Evolutionary conservation across 148 eudicot species (phyloP).

Genomic region (Spergularia marina): DNA sequence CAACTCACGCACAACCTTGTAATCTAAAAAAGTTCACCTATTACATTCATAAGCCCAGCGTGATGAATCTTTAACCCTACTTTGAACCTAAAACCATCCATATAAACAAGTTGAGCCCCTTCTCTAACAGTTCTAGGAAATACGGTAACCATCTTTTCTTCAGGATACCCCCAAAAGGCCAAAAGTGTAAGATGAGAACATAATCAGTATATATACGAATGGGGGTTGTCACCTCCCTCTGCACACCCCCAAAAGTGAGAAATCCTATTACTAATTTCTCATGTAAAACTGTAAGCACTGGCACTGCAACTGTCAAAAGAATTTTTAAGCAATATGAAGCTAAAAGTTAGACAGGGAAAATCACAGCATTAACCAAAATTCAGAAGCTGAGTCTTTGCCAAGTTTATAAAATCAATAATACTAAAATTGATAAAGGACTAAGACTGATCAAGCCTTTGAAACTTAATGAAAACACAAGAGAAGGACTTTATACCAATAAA

Average conservation of each 20-base stretch:
- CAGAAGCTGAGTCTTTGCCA: neutral
- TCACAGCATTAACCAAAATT: neutral
- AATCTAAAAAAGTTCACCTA: too few relatives aligned
- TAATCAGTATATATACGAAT: too few relatives aligned
- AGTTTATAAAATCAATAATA: neutral
- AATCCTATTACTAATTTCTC: neutral
- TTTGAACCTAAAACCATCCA: neutral
- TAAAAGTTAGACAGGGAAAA: neutral
- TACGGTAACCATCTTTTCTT: neutral
- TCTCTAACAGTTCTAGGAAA: neutral
- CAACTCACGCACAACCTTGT: too few relatives aligned
- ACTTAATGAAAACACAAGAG: neutral
- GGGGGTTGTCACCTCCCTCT: neutral
- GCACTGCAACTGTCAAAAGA: neutral
- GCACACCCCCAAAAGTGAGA: neutral
- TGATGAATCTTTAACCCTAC: too few relatives aligned
- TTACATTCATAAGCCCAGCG: too few relatives aligned
- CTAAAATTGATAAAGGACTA: neutral
- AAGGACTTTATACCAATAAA: neutral
- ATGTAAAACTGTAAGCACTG: constrained; percentile 7
- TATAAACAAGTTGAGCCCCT: neutral
- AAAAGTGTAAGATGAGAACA: neutral
- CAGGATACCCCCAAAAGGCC: neutral
- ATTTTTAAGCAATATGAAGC: neutral
- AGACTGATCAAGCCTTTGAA: constrained; percentile 9